Evolutionary conservation across 257 asterid genomes (phyloP).

Genomic region (Plectranthus barbatus): DNA sequence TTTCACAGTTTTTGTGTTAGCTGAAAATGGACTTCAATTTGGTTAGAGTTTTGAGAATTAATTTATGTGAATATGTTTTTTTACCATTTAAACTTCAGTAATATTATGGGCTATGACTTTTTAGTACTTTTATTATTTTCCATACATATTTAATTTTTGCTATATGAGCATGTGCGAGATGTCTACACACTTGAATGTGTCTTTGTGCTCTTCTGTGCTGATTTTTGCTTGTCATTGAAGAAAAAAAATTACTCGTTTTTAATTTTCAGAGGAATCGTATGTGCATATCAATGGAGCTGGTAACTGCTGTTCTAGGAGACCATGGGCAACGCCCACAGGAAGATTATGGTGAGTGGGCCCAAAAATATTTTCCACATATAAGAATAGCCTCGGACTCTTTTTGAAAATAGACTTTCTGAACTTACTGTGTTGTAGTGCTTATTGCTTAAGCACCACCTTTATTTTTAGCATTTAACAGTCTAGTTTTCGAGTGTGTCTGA

Average conservation of each 20-base stretch:
- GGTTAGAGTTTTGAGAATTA: not conserved
- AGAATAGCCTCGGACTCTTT: not conserved
- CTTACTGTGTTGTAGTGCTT: not conserved
- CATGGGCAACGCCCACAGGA: slow-evolving; percentile 95
- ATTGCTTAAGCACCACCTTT: not conserved
- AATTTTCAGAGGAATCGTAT: slow-evolving; percentile 52
- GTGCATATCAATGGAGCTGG: slow-evolving; percentile 97
- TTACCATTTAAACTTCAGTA: not conserved
- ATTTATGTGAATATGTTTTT: not conserved
- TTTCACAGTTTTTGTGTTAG: slow-evolving; percentile 3
- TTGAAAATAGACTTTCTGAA: not conserved
- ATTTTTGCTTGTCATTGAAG: slow-evolving; percentile 10
- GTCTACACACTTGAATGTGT: not conserved
- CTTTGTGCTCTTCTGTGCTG: not conserved
- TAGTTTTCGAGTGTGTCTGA: not conserved
- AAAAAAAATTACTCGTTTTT: slow-evolving; percentile 4
- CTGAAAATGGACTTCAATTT: not conserved
- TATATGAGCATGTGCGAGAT: not conserved
- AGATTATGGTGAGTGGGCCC: slow-evolving; percentile 74
- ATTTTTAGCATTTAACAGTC: not conserved
- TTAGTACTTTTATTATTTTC: not conserved
- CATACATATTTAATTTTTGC: no score
- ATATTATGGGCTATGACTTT: slow-evolving; percentile 8
- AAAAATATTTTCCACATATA: not conserved
- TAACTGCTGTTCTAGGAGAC: slow-evolving; percentile 96